Conservation (phyloP, 1,284 basidiomycete species). For the Tranzscheliella williamsii region DNA sequence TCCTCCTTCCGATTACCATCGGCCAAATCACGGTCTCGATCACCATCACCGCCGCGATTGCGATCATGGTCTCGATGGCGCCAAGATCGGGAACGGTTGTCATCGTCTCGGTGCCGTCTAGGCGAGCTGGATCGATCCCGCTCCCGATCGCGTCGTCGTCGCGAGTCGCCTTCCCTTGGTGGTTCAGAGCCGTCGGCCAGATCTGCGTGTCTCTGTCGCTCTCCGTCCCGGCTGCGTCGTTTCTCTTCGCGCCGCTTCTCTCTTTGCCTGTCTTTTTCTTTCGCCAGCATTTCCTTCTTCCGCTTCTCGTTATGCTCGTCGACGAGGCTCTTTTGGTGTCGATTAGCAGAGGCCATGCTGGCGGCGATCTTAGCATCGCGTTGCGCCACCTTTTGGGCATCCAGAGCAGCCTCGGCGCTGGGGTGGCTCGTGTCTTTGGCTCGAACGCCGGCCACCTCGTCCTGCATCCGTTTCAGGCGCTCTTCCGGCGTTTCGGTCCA, state of each 20-base stretch:
- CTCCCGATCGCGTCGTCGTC: too few species aligned
- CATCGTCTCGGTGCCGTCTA: too few species aligned
- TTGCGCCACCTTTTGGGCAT: slow-evolving; percentile 5
- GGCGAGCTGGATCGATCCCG: too few species aligned
- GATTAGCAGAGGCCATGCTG: slow-evolving; percentile 4
- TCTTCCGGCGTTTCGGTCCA: slow-evolving; percentile 54
- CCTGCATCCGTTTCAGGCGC: slow-evolving; percentile 29
- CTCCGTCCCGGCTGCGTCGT: neutral
- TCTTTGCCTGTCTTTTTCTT: neutral
- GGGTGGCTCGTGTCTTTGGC: neutral
- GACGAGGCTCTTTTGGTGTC: neutral
- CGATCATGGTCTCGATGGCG: neutral
- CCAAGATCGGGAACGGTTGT: neutral
- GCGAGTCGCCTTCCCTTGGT: too few species aligned
- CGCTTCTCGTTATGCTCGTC: neutral
- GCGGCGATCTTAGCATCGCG: slow-evolving; percentile 25
- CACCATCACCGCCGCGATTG: slow-evolving; percentile 1
- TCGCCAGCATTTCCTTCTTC: neutral
- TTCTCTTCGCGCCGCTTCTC: slow-evolving; percentile 1
- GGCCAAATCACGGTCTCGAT: too few species aligned
- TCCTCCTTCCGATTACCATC: slow-evolving; percentile 1
- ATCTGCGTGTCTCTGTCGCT: neutral
- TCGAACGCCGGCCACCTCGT: slow-evolving; percentile 23
- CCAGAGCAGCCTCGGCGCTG: slow-evolving; percentile 11
- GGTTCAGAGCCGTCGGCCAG: neutral